A percentile compares a stretch with the other conserved stretches of the same genome.
Evolutionary conservation across 1,139 yeast species (phyloP).

Genomic region (Kodamaea sp.): DNA sequence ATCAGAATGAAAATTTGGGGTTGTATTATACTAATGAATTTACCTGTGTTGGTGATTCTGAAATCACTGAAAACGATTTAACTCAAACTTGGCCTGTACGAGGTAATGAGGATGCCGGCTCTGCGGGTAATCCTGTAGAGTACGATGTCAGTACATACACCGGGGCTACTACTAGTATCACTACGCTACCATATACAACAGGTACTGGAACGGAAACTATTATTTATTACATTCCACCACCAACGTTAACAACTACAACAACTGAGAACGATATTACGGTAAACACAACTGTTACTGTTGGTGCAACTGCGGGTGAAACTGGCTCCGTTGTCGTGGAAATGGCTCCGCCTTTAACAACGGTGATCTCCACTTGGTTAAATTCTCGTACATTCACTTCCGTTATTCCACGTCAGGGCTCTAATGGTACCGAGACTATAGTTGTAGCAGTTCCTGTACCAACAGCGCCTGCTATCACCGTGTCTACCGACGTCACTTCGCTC

Average conservation of each 20-base stretch:
- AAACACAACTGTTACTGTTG: conserved; percentile 7
- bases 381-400: conserved; percentile 5
- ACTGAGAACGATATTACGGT: conserved; percentile 9
- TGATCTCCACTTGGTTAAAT: conserved; percentile 6
- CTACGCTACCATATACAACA: conserved; percentile 14
- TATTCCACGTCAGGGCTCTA: conserved; percentile 3
- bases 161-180: conserved; percentile 7
- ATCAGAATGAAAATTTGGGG: conserved; percentile 3
- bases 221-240: conserved; percentile 7
- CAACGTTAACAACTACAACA: conserved; percentile 11
- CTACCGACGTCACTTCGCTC: conserved; percentile 7
- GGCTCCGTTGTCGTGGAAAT: conserved; percentile 5
- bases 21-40: conserved; percentile 11
- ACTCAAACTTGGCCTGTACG: not conserved
- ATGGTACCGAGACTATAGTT: conserved; percentile 10
- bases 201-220: conserved; percentile 10
- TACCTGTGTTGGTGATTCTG: conserved; percentile 10
- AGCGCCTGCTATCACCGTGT: conserved; percentile 9
- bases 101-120: conserved; percentile 1
- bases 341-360: conserved; percentile 8
- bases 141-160: conserved; percentile 3
- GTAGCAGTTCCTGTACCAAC: conserved; percentile 11
- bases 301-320: conserved; percentile 9
- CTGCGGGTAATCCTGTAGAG: conserved; percentile 2
- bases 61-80: not conserved